Evolutionary conservation across 352 stramenopile species (phyloP).

Genomic region (Phytopythium boreale): DNA sequence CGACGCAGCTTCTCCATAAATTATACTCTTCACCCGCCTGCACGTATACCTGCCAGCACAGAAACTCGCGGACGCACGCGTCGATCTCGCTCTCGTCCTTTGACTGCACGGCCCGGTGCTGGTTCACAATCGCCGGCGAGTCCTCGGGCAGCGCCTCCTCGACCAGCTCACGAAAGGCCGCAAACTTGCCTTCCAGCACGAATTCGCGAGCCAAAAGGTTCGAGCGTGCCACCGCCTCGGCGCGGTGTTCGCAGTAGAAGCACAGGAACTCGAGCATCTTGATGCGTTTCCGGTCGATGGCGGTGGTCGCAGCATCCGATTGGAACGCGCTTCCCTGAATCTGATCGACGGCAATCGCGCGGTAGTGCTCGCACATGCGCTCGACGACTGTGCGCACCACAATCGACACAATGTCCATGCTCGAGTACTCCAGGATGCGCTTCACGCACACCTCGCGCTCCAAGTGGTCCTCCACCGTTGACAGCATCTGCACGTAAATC

Average conservation of each 20-base stretch:
- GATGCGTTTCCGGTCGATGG: slow-evolving; percentile 62
- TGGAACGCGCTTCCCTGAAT: slow-evolving; percentile 19
- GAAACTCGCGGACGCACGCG: slow-evolving; percentile 45
- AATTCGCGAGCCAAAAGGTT: slow-evolving; percentile 73
- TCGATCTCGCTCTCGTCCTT: slow-evolving; percentile 50
- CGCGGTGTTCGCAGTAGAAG: slow-evolving; percentile 68
- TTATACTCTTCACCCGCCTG: slow-evolving; percentile 64
- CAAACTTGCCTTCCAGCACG: slow-evolving; percentile 67
- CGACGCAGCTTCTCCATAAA: slow-evolving; percentile 63
- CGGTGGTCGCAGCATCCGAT: slow-evolving; percentile 27
- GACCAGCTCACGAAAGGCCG: slow-evolving; percentile 53
- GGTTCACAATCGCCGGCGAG: slow-evolving; percentile 58
- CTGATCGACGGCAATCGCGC: slow-evolving; percentile 21
- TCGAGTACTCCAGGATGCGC: slow-evolving; percentile 59
- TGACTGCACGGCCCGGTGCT: slow-evolving; percentile 44
- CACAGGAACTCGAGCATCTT: slow-evolving; percentile 66
- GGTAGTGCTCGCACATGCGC: slow-evolving; percentile 38
- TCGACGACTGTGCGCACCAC: slow-evolving; percentile 59
- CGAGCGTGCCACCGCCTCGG: slow-evolving; percentile 48
- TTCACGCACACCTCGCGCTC: slow-evolving; percentile 70
- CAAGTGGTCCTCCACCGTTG: slow-evolving; percentile 50
- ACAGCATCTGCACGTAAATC: slow-evolving; percentile 76
- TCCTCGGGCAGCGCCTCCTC: slow-evolving; percentile 61
- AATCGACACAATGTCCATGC: slow-evolving; percentile 59
- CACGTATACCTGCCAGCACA: slow-evolving; percentile 77